A percentile compares a stretch with the other conserved stretches of the same genome.
Evolutionary conservation across 176 grass and related monocot species (phyloP).

Genomic region (Alloteropsis semialata): DNA sequence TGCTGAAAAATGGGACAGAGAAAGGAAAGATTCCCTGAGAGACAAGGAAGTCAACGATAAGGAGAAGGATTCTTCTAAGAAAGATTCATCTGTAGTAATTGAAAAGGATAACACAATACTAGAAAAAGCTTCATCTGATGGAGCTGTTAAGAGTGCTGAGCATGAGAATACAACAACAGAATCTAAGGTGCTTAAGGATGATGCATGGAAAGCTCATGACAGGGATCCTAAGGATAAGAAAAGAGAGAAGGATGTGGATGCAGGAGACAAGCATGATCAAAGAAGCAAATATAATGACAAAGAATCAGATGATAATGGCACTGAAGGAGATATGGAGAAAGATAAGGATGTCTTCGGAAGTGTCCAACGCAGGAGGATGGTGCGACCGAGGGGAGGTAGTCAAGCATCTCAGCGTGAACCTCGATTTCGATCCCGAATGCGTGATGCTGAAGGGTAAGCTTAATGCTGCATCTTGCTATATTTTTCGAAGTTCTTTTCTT

Average conservation of each 20-base stretch:
- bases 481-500: not conserved
- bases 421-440: slow-evolving; percentile 60
- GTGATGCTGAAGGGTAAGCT: slow-evolving; percentile 76
- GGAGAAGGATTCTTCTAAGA: slow-evolving; percentile 63
- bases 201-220: slow-evolving; percentile 58
- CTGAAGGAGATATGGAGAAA: slow-evolving; percentile 74
- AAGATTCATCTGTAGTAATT: slow-evolving; percentile 38
- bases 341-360: slow-evolving; percentile 76
- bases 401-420: slow-evolving; percentile 68
- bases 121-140: slow-evolving; percentile 55
- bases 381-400: slow-evolving; percentile 53
- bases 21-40: slow-evolving; percentile 57
- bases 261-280: slow-evolving; percentile 55
- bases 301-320: slow-evolving; percentile 65
- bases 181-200: slow-evolving; percentile 54
- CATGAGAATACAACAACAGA: slow-evolving; percentile 54
- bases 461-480: slow-evolving; percentile 5
- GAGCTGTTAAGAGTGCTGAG: slow-evolving; percentile 43
- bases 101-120: slow-evolving; percentile 48
- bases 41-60: slow-evolving; percentile 63
- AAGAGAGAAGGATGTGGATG: slow-evolving; percentile 65
- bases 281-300: slow-evolving; percentile 61
- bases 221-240: slow-evolving; percentile 60
- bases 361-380: slow-evolving; percentile 58
- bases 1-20: slow-evolving; percentile 64